Percentiles rank a stretch among this genome's conserved stretches.
Evolutionary conservation across 805 yeast genomes (phyloP).

Genomic region (Starmerella apicola): DNA sequence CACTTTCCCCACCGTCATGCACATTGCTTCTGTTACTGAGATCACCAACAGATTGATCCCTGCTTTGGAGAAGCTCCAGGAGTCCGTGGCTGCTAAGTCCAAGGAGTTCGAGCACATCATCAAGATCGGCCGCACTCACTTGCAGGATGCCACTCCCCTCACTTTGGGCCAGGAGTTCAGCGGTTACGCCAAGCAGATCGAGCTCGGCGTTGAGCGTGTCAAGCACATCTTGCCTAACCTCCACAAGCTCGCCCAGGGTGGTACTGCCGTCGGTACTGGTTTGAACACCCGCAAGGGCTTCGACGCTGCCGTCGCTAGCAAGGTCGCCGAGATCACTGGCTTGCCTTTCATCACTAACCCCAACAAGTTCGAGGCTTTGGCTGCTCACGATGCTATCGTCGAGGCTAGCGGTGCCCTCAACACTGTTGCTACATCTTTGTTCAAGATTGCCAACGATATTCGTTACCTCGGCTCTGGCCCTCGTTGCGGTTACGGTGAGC

Average conservation of each 20-base stretch:
- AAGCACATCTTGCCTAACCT: conserved; percentile 65
- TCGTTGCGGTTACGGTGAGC: conserved; percentile 97
- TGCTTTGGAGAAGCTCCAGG: conserved; percentile 62
- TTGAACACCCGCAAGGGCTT: conserved; percentile 87
- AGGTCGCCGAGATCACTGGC: conserved; percentile 78
- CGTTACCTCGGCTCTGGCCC: conserved; percentile 98
- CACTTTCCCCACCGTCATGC: conserved; percentile 99
- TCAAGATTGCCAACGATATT: conserved; percentile 95
- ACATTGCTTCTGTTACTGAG: conserved; percentile 93
- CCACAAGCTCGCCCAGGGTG: conserved; percentile 90
- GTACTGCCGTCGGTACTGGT: conserved; percentile 99
- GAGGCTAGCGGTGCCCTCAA: conserved; percentile 96
- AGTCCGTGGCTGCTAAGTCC: conserved; percentile 62
- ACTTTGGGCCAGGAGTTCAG: conserved; percentile 97
- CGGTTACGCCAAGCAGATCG: conserved; percentile 88
- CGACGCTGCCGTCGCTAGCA: conserved; percentile 73
- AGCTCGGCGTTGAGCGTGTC: conserved; percentile 81
- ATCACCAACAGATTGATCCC: conserved; percentile 67
- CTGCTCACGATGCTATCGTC: conserved; percentile 97
- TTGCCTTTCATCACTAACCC: conserved; percentile 88
- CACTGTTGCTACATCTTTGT: conserved; percentile 85
- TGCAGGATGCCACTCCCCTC: conserved; percentile 97
- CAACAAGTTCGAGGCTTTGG: conserved; percentile 96
- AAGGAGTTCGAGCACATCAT: conserved; percentile 80
- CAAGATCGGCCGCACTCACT: conserved; percentile 97